A percentile compares a stretch with the other conserved stretches of the same genome.
Evolutionary conservation across 2,329 filamentous ascomycete species (phyloP).

Genomic region (Claviceps fusiformis): DNA sequence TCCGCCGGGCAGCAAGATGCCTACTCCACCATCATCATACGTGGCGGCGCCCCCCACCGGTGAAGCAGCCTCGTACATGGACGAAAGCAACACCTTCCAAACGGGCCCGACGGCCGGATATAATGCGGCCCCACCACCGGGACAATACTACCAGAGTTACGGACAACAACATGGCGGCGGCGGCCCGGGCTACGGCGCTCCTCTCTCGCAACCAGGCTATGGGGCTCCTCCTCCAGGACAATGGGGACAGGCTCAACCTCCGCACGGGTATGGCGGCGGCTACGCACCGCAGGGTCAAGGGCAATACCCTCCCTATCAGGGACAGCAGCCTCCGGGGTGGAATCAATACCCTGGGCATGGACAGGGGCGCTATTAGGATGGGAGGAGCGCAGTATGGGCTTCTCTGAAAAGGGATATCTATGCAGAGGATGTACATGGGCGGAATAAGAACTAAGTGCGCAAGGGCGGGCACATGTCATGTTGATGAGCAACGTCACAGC

Average conservation of each 20-base stretch:
- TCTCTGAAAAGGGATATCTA: neutral
- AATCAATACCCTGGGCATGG: conserved; percentile 25
- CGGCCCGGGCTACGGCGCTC: conserved; percentile 9
- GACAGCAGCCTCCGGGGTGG: conserved; percentile 17
- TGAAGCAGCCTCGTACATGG: conserved; percentile 19
- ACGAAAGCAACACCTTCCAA: conserved; percentile 7
- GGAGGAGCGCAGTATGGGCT: neutral
- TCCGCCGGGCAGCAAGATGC: conserved; percentile 17
- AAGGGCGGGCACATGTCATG: no score
- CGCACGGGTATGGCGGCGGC: conserved; percentile 10
- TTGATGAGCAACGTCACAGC: no score
- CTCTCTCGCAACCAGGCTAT: conserved; percentile 9
- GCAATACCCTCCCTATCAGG: conserved; percentile 13
- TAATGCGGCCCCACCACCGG: conserved; percentile 20
- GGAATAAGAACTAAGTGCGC: no score
- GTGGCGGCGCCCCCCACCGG: conserved; percentile 15
- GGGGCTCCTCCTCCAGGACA: conserved; percentile 10
- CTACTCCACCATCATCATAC: conserved; percentile 19
- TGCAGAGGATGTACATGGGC: no score
- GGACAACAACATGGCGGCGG: conserved; percentile 9
- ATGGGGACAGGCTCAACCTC: conserved; percentile 8
- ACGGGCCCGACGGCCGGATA: conserved; percentile 14
- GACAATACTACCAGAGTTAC: conserved; percentile 20
- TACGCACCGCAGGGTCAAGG: conserved; percentile 12
- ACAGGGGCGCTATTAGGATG: conserved; percentile 11